phyloP scores from a whole-genome alignment of 176 grass and related monocot genomes.

The Thinopyrum elongatum region DNA sequence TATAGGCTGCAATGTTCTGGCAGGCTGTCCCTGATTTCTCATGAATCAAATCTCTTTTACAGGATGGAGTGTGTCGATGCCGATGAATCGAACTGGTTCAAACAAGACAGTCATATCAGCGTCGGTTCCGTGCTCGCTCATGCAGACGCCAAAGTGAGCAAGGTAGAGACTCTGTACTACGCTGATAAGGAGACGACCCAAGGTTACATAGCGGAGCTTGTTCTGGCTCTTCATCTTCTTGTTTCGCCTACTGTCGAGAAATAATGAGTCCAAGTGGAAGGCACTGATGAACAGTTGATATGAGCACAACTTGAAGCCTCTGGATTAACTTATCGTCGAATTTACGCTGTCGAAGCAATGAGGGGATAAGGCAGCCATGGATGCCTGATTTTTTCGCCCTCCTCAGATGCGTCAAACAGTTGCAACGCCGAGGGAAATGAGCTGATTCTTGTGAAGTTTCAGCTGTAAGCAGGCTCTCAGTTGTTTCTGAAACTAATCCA shows the following conservation, averaged over 20 bases:
- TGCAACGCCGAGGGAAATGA: not conserved
- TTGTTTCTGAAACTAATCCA: not conserved
- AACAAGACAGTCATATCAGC: not conserved
- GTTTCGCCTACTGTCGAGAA: not conserved
- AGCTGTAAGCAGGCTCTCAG: not conserved
- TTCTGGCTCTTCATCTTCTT: slow-evolving; percentile 51
- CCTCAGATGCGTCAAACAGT: not conserved
- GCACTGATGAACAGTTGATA: not conserved
- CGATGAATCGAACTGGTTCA: not conserved
- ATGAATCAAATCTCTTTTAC: not conserved
- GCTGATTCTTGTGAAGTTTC: not conserved
- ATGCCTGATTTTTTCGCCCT: not conserved
- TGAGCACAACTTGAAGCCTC: not conserved
- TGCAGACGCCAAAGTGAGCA: slow-evolving; percentile 9
- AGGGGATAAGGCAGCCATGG: not conserved
- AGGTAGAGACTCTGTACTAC: slow-evolving; percentile 53
- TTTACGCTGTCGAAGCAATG: not conserved
- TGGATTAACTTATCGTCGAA: not conserved
- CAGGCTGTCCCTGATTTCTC: not conserved
- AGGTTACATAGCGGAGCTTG: slow-evolving; percentile 39
- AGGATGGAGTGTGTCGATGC: not conserved
- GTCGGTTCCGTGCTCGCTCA: not conserved
- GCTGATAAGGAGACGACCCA: slow-evolving; percentile 48
- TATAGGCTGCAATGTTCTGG: not conserved
- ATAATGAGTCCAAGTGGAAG: not conserved